Evolutionary conservation across 139 green algal species (phyloP).

Genomic region (Picochlorum sp.): DNA sequence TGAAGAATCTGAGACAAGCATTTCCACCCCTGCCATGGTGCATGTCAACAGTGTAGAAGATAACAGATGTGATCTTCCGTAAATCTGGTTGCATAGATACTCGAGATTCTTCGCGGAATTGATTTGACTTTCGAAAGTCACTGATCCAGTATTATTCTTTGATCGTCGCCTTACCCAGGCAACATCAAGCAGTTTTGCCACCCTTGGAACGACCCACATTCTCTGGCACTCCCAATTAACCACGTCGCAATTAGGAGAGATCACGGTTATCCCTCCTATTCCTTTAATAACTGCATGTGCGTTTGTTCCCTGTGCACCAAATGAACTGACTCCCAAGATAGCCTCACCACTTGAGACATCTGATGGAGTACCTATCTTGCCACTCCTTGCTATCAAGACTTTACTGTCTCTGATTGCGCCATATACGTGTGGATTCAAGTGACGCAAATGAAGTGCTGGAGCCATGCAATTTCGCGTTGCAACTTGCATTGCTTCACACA

Average conservation of each 20-base stretch:
- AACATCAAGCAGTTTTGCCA: neutral
- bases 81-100: neutral
- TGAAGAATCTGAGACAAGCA: neutral
- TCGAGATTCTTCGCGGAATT: neutral
- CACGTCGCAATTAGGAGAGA: too few relatives aligned
- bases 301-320: constrained; percentile 59
- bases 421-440: constrained; percentile 56
- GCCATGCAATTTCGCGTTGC: constrained; percentile 15
- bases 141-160: constrained; percentile 1
- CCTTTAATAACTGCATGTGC: constrained; percentile 41
- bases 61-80: neutral
- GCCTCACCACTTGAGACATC: neutral
- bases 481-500: constrained; percentile 31
- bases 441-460: constrained; percentile 41
- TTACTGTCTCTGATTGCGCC: constrained; percentile 16
- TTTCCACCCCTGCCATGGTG: constrained; percentile 1
- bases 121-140: neutral
- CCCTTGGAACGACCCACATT: neutral
- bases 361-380: constrained; percentile 14
- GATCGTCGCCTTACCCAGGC: neutral
- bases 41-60: neutral
- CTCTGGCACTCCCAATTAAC: neutral
- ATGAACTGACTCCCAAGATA: constrained; percentile 49
- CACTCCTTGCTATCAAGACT: constrained; percentile 26
- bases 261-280: neutral